A percentile compares a stretch with the other conserved stretches of the same genome.
phyloP scores from a whole-genome alignment of 805 yeast genomes.

The Vanderwaltozyma polyspora region DNA sequence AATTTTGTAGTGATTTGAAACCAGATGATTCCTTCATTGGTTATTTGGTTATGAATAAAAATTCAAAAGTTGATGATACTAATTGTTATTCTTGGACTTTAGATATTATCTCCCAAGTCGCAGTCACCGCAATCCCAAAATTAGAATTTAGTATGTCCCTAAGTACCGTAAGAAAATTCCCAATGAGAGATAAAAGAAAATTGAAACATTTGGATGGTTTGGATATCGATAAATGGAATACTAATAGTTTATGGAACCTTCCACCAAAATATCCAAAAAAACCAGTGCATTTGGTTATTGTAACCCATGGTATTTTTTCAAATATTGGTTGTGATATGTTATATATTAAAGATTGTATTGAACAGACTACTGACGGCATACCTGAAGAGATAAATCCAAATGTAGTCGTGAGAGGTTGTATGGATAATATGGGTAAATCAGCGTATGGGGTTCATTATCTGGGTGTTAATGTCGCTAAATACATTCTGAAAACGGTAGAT shows the following conservation, averaged over 20 bases:
- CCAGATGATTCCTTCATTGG: conserved; percentile 64
- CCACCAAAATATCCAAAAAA: conserved; percentile 40
- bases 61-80: conserved; percentile 19
- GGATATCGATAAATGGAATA: conserved; percentile 35
- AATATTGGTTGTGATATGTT: conserved; percentile 86
- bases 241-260: conserved; percentile 63
- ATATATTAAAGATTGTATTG: conserved; percentile 72
- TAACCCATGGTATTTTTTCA: conserved; percentile 90
- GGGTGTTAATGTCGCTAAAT: conserved; percentile 74
- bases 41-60: conserved; percentile 37
- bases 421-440: conserved; percentile 77
- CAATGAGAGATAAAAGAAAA: background rate
- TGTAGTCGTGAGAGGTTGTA: conserved; percentile 70
- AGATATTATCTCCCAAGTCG: conserved; percentile 70
- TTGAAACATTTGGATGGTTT: conserved; percentile 4
- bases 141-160: conserved; percentile 56
- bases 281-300: conserved; percentile 72
- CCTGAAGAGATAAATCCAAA: conserved; percentile 31
- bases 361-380: conserved; percentile 25
- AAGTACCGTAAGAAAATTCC: conserved; percentile 3
- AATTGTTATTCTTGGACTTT: conserved; percentile 57
- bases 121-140: conserved; percentile 59
- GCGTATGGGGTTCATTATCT: conserved; percentile 78
- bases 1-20: conserved; percentile 44
- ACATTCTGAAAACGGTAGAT: conserved; percentile 35